These are phyloP conservation scores for Pulicaria dysenterica DNA, from an alignment of 129 eudicot species.

Conservation along the genomic window DNA sequence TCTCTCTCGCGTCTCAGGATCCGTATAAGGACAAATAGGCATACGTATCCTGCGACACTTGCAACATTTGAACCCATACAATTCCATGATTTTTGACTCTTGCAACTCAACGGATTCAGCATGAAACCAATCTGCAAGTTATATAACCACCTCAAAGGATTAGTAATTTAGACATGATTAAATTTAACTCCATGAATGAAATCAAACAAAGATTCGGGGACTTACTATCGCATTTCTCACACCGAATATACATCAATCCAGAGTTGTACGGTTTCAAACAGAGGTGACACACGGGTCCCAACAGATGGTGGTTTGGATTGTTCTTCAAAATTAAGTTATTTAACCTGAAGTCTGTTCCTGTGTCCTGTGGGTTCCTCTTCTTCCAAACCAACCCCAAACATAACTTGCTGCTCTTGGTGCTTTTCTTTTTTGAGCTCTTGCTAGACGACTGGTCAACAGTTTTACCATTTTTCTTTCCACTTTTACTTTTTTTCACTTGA, in stretches of 20 bases:
- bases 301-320: constrained; percentile 42
- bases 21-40: constrained; percentile 72
- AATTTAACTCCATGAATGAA: background rate
- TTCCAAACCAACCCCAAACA: constrained; percentile 81
- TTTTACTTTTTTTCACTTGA: constrained; percentile 32
- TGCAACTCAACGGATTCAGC: constrained; percentile 79
- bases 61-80: constrained; percentile 81
- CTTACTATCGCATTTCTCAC: constrained; percentile 76
- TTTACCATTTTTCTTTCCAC: constrained; percentile 36
- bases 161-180: constrained; percentile 18
- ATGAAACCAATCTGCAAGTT: constrained; percentile 84
- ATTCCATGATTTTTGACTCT: constrained; percentile 58
- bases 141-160: constrained; percentile 8
- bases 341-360: constrained; percentile 65
- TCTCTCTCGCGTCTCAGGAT: constrained; percentile 37
- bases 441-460: constrained; percentile 43
- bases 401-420: constrained; percentile 24
- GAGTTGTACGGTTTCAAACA: constrained; percentile 64
- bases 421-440: constrained; percentile 32
- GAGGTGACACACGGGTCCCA: constrained; percentile 50
- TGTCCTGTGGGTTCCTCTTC: constrained; percentile 49
- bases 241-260: constrained; percentile 68
- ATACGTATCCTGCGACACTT: constrained; percentile 78
- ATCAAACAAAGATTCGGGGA: background rate
- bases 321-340: constrained; percentile 59